Base-by-base conservation (phyloP, 2,329 filamentous ascomycete genomes). In the Aspergillus niger region DNA sequence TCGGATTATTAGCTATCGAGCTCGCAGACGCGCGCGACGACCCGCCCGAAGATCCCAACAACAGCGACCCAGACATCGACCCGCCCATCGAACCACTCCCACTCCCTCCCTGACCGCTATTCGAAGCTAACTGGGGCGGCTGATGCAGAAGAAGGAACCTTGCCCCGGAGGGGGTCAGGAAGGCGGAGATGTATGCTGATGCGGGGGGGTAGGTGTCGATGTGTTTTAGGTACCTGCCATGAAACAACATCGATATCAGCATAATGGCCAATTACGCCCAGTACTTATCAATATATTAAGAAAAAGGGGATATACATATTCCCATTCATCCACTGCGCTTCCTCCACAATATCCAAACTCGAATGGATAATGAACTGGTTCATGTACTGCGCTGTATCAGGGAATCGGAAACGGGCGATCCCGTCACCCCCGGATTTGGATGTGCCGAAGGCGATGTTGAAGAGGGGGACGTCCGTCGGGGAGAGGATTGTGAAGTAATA, bases 401-500 rank as follows among this genome's bases (percentile, higher is more conserved):
- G 87, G 82, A 96, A 97, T 73, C 91, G 90, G 63, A 97, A 98
- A 72, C 91, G 90, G 51, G 94, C 86, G 74, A 92, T 84, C 69
- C 95, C 95, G 82, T 98, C 95, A 74, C 94, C 94, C 79, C 94
- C 93, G 70, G 92, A 90, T 78, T 97, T 97, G 43, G 92, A 96
- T 41, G 94, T 97, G 70, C 95, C 95, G 76, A 99, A 99, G 74
- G 97, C 93, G 78, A 96, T 87, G 80, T 96, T 94, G 81, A 98
- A 99, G 68, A 99, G 86, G 36, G 95, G 94, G 74, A 94, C 96
- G 82, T 99, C 95, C 70, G 92, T 91, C 22, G 92, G 96, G 73
- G 93, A 95, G 76, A 99, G 87, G 69, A 99, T 97, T 74, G 91
- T 91, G 80, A 99, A 98, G 82, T 97, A 97, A 84, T 98, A 99